These are phyloP conservation scores for Aspergillus panamensis DNA, from an alignment of 495 filamentous ascomycete genomes.

Conservation along the genomic window DNA sequence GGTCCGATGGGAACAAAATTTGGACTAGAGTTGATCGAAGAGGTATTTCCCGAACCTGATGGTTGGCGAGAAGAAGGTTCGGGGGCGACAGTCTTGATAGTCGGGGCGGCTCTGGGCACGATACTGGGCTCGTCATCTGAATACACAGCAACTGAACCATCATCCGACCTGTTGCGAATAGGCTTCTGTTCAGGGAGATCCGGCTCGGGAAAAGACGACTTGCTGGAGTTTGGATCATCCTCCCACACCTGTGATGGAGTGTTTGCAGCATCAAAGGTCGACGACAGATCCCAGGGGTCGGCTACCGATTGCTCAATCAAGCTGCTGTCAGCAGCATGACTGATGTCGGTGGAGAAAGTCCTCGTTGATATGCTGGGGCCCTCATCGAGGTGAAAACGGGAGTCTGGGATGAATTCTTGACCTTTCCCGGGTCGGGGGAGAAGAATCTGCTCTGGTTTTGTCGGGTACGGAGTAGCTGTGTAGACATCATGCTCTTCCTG, in stretches of 20 bases:
- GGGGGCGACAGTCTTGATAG: conserved; percentile 41
- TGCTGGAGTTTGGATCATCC: conserved; percentile 43
- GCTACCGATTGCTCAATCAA: conserved; percentile 31
- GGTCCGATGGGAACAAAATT: conserved; percentile 42
- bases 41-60: conserved; percentile 20
- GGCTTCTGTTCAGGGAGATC: conserved; percentile 26
- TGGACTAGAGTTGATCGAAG: conserved; percentile 39
- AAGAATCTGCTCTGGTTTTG: conserved; percentile 51
- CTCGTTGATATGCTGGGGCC: conserved; percentile 20
- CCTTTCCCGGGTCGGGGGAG: conserved; percentile 46
- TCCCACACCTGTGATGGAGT: conserved; percentile 45
- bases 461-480: conserved; percentile 47
- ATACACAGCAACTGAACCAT: conserved; percentile 27
- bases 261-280: conserved; percentile 39
- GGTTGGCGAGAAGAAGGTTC: conserved; percentile 29
- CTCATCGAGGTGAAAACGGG: conserved; percentile 29
- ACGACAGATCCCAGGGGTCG: conserved; percentile 43
- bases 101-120: conserved; percentile 36
- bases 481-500: conserved; percentile 42
- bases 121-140: conserved; percentile 41
- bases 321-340: conserved; percentile 30
- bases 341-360: conserved; percentile 30
- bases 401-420: conserved; percentile 37
- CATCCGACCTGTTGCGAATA: conserved; percentile 21
- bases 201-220: conserved; percentile 39